Evolutionary conservation across 1,139 yeast genomes (phyloP).

Genomic region (Hanseniaspora uvarum): DNA sequence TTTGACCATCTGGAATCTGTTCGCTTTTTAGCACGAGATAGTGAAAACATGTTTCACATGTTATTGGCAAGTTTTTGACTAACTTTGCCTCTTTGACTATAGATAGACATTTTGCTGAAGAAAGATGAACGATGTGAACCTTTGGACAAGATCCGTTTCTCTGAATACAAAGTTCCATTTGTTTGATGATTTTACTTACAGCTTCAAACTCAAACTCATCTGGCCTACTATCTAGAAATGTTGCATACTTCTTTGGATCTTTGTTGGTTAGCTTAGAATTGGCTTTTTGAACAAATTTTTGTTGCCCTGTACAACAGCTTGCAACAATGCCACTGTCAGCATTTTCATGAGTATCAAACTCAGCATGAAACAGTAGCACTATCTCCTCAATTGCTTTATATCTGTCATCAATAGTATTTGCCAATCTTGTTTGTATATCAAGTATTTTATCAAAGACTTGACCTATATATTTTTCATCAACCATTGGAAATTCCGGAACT

Average conservation of each 20-base stretch:
- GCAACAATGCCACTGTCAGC: constrained; percentile 21
- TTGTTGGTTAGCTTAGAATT: constrained; percentile 34
- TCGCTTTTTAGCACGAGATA: constrained; percentile 72
- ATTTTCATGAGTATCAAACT: constrained; percentile 33
- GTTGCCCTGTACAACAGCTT: constrained; percentile 40
- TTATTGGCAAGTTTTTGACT: constrained; percentile 35
- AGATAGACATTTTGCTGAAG: constrained; percentile 74
- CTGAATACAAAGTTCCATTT: constrained; percentile 38
- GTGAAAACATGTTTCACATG: constrained; percentile 93
- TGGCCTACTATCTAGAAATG: constrained; percentile 78
- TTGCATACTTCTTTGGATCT: constrained; percentile 59
- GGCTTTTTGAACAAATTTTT: constrained; percentile 31
- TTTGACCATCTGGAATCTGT: constrained; percentile 59
- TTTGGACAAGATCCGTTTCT: constrained; percentile 40
- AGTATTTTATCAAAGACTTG: constrained; percentile 55
- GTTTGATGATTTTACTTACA: constrained; percentile 54
- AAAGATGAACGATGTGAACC: constrained; percentile 80
- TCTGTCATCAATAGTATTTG: neutral
- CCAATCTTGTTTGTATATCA: constrained; percentile 27
- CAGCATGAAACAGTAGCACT: constrained; percentile 85
- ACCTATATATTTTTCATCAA: constrained; percentile 50
- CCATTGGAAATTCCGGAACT: constrained; percentile 86
- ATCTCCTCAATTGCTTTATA: constrained; percentile 38
- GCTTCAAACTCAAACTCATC: constrained; percentile 81
- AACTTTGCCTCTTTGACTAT: constrained; percentile 55